Evolutionary conservation across 768 basidiomycete genomes (phyloP), one percentile per base, ranked within the genome.

Genomic region (Lyophyllum shimeji): DNA sequence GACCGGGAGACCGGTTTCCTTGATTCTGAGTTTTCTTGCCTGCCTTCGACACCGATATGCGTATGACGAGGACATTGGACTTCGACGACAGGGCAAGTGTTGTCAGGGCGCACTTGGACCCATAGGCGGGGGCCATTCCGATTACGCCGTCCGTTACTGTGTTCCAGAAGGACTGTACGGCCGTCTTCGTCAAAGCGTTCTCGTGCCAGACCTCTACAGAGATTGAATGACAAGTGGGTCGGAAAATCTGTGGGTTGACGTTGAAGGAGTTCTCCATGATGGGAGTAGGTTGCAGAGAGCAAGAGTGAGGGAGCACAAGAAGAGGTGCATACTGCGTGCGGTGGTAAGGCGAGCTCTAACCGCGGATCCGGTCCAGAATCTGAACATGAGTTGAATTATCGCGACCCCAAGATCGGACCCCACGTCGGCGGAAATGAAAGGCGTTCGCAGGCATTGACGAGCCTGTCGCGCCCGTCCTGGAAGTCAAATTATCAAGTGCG

Each of bases 121-220:
- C 73, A 56, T 78, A 81, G 0, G 68, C 65, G 0, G 80, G 76
- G 7, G 82, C 73, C 4, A 83, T 55, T 3, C 82, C 82, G 25
- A 80, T 56, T 23, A 59, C 39, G 20, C 63, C 52, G 20, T 64
- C 64, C 9, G 57, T 52, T 15, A 67, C 50, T 0, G 71, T 61
- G 18, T 64, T 52, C 33, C 74, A 42, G 18, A 82, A 71, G 0
- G 53, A 53, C 8, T 62, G 56, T 23, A 79, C 42, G 12, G 67
- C 47, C 7, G 25, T 47, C 11, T 49, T 25, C n/a, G 23, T 58
- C 21, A 80, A 39, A 17, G 57, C 58, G 50, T 59, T 61, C 27
- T 72, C 67, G 13, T 71, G 56, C 50, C 63, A 63, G 4, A 59
- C 55, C 7, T 60, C 61, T 8, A 77, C 70, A 0, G 43, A 53